These are phyloP conservation scores for Paramyrothecium roridum DNA, from an alignment of 2,329 filamentous ascomycete species.

Conservation along the genomic window DNA sequence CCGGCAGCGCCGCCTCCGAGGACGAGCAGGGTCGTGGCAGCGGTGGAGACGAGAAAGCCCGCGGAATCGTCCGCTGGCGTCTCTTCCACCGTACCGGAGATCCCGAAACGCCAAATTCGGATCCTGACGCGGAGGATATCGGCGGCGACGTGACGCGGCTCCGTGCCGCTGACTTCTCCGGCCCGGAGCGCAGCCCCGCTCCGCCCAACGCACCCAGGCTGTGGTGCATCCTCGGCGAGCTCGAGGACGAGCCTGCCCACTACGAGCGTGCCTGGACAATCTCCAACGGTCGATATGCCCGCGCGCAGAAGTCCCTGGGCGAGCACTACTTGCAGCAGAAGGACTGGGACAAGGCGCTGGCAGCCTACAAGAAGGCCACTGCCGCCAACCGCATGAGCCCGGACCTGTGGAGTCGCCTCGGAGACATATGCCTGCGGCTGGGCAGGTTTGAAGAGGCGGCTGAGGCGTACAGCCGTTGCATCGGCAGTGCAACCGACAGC, in stretches of 20 bases:
- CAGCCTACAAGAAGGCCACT: constrained; percentile 76
- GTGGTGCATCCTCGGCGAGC: constrained; percentile 90
- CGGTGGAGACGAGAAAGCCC: constrained; percentile 75
- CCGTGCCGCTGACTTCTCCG: constrained; percentile 50
- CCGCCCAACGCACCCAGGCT: constrained; percentile 82
- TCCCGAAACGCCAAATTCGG: constrained; percentile 22
- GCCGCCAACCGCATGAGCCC: constrained; percentile 77
- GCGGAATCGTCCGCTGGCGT: constrained; percentile 70
- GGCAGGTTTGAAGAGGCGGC: constrained; percentile 75
- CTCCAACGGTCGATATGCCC: constrained; percentile 74
- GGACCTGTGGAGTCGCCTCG: constrained; percentile 84
- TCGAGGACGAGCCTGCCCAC: constrained; percentile 70
- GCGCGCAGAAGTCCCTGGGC: constrained; percentile 84
- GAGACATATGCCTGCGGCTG: constrained; percentile 80
- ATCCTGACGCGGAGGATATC: constrained; percentile 49
- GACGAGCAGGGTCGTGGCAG: constrained; percentile 51
- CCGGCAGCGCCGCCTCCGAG: constrained; percentile 56
- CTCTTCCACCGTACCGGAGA: constrained; percentile 65
- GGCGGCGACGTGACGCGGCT: constrained; percentile 51
- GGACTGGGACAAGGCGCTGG: constrained; percentile 66
- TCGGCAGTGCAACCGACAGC: constrained; percentile 56
- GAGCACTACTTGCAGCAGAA: constrained; percentile 69
- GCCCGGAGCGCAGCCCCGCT: constrained; percentile 64
- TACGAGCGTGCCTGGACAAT: constrained; percentile 88
- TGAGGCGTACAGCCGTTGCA: constrained; percentile 78